Base-by-base conservation (phyloP, 2,329 filamentous ascomycete species). In the Pleomassaria siparia region DNA sequence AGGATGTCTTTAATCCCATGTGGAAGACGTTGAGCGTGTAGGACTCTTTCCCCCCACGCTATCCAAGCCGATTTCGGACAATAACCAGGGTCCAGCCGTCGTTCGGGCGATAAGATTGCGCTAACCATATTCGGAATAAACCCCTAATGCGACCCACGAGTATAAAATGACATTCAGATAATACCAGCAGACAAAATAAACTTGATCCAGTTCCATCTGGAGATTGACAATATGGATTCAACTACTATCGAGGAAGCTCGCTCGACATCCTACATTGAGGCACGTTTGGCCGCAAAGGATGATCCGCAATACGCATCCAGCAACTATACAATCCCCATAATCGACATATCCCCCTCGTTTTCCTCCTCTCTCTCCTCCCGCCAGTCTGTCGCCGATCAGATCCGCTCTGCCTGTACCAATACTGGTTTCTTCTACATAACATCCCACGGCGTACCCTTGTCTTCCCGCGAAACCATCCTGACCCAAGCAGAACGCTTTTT, bases 391-490 rank as follows among this genome's bases (percentile, higher is more conserved):
- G 74, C 74, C 2, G 45, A 52, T 2, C 60, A 74, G 29, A 74
- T 75, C 21, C 66, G 60, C 6, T 51, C 61, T 18, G 71, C 72
- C 1, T 74, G 73, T 47, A 67, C 60, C 6, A 69, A 56, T n/a
- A 69, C 64, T 4, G 71, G 72, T 7, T 74, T 75, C 55, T 74
- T 74, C 53, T 72, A 72, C 53, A 67, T 75, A 36, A 70, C 63
- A 10, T 66, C 67, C 13, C 73, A 75, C 43, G 59, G 63, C 9
- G 54, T 74, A 5, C 47, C 71, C 2, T 42, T 55, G 6, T 15
- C 49, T 2, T 60, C 62, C 2, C 58, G 66, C 28, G 41, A 59
- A 12, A 58, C 46, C 1, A 66, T 74, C n/a, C 44, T 76, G 15
- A 48, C 56, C 1, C 66, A 73, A 44, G 71, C 72, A 0, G 51